These are phyloP conservation scores for Zygotorulaspora danielsina DNA, from an alignment of 805 yeast genomes.

Conservation along the genomic window DNA sequence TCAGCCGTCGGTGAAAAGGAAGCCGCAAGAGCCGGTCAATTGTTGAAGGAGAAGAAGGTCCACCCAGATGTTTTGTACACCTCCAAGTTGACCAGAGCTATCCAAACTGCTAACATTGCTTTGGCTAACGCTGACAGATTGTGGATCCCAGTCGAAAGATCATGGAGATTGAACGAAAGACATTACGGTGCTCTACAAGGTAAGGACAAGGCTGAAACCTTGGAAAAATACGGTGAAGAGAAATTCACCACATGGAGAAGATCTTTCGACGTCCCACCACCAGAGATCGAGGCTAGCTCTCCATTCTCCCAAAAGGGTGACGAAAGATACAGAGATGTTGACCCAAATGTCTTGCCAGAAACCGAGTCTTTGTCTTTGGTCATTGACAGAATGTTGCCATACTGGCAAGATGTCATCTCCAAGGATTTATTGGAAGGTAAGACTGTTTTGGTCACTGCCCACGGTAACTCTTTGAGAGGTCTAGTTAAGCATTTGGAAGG, in stretches of 20 bases:
- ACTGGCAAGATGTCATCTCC: constrained; percentile 92
- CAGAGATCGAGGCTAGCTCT: constrained; percentile 70
- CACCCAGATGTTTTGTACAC: constrained; percentile 87
- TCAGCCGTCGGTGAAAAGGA: constrained; percentile 82
- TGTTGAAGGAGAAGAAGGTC: constrained; percentile 80
- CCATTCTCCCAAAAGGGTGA: constrained; percentile 84
- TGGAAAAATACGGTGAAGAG: constrained; percentile 82
- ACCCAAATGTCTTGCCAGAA: constrained; percentile 82
- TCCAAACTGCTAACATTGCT: constrained; percentile 95
- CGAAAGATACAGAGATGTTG: constrained; percentile 77
- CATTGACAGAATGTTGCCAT: constrained; percentile 93
- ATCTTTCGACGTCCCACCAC: constrained; percentile 95
- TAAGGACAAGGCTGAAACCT: constrained; percentile 92
- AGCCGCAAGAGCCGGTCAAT: constrained; percentile 90
- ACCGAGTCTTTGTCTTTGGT: constrained; percentile 94
- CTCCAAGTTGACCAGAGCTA: constrained; percentile 88
- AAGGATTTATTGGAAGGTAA: constrained; percentile 78
- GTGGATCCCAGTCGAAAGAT: constrained; percentile 87
- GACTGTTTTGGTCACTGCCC: constrained; percentile 92
- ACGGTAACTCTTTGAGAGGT: constrained; percentile 97
- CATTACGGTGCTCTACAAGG: constrained; percentile 99
- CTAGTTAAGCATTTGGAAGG: constrained; percentile 92
- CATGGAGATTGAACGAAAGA: constrained; percentile 98
- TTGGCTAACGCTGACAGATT: constrained; percentile 82
- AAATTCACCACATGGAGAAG: constrained; percentile 97